A percentile compares a stretch with the other conserved stretches of the same genome.
phyloP scores from a whole-genome alignment of 2,329 filamentous ascomycete species.

The Xylariaceae sp. region DNA sequence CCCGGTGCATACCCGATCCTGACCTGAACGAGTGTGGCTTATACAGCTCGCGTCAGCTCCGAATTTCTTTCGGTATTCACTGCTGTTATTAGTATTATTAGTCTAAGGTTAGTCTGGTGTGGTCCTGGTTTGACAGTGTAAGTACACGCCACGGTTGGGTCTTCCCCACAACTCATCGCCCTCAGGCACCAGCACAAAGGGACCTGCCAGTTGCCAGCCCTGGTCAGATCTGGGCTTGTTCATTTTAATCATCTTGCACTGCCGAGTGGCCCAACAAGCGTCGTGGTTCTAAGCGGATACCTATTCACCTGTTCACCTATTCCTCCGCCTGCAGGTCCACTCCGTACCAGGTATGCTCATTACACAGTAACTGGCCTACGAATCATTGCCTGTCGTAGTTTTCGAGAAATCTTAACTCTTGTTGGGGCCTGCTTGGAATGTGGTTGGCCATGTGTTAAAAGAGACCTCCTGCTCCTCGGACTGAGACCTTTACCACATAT shows the following conservation, averaged over 20 bases:
- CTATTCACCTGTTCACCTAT: not conserved
- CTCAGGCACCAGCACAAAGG: no score
- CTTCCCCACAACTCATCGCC: constrained; percentile 11
- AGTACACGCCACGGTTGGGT: constrained; percentile 2
- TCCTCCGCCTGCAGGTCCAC: constrained; percentile 1
- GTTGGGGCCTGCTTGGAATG: constrained; percentile 4
- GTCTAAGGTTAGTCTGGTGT: no score
- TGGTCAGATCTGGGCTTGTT: not conserved
- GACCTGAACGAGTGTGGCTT: constrained; percentile 4
- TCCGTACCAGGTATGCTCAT: not conserved
- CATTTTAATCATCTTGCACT: not conserved
- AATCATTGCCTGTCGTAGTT: not conserved
- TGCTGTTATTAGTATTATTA: no score
- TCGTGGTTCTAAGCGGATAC: no score
- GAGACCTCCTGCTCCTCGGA: constrained; percentile 11
- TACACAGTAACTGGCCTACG: no score
- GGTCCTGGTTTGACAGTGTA: constrained; percentile 1
- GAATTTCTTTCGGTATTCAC: no score
- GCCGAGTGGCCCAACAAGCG: no score
- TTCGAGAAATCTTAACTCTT: not conserved
- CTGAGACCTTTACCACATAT: constrained; percentile 10
- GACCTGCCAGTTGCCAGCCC: no score
- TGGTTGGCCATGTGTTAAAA: constrained; percentile 18
- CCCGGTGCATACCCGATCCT: not conserved
- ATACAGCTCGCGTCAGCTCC: constrained; percentile 13